Base-by-base conservation (phyloP, 192 early-diverging fungal species). In the Coemansia sp. region DNA sequence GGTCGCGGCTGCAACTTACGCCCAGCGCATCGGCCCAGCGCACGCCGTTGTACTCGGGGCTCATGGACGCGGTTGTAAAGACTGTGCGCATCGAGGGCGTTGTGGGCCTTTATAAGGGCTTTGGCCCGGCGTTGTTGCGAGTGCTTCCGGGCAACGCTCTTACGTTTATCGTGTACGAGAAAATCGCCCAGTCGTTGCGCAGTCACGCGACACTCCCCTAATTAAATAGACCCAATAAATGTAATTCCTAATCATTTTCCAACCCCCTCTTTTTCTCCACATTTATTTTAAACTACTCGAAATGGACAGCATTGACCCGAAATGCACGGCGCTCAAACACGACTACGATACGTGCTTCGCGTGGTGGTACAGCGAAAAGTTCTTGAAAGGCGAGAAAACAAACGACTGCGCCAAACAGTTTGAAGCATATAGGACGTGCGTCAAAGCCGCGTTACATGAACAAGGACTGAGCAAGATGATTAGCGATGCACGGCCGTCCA, bases 161-260 rank as follows among this genome's bases (percentile, higher is more conserved):
- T 20, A 98, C 97, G 2, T 98, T 98, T 86, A 84, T 92, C n/a
- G 93, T 95, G 0, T 98, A 98, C 68, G 96, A 97, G 62, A 89
- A 84, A 37, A 74, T 90, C 50, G 79, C 82, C 11, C 79, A 76
- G 4, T 86, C 79, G 53, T 81, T 88, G 58, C 87, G 84, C n/a
- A 68, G 83, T 3, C 78, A 83, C 50, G 83, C 87, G 16, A 51
- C 20, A 27, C 7, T 35, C 32, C 32, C 32, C 32, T 7, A 35
- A 10, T 10, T 35, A 35, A 35, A 35, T 35, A 35, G 32, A 45
- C 3, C 41, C 41, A 45, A 45, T 45, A 45, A 45, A 45, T 45
- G 41, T 45, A n/a, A 45, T 45, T 5, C 16, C 16, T 45, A 16
- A 16, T 45, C 4, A 14, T n/a, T 5, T 2, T 43, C 14, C 22